Conservation (phyloP, 2,329 filamentous ascomycete species). For the Epicoccum sorghinum region DNA sequence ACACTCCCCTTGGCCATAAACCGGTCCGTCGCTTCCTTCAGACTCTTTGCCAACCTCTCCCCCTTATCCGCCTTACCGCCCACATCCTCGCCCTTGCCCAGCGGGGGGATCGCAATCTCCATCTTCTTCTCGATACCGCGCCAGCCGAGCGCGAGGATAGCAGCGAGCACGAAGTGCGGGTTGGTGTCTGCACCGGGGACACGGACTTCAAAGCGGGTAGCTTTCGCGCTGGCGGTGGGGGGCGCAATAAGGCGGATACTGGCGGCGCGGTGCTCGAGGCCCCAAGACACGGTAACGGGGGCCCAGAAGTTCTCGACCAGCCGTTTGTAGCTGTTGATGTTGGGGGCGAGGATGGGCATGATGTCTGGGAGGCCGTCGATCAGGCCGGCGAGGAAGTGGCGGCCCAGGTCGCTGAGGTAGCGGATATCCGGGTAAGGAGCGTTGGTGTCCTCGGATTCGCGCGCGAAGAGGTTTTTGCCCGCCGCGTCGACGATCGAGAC, state of each 20-base stretch:
- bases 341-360: slow-evolving; percentile 94
- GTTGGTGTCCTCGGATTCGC: slow-evolving; percentile 72
- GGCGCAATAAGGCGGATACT: slow-evolving; percentile 89
- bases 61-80: slow-evolving; percentile 75
- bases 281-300: slow-evolving; percentile 96
- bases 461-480: slow-evolving; percentile 84
- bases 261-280: slow-evolving; percentile 90
- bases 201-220: slow-evolving; percentile 90
- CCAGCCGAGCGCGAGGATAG: slow-evolving; percentile 87
- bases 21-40: slow-evolving; percentile 81
- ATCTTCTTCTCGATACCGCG: slow-evolving; percentile 92
- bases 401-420: slow-evolving; percentile 82
- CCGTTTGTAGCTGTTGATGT: slow-evolving; percentile 96
- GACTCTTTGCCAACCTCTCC: slow-evolving; percentile 77
- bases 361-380: slow-evolving; percentile 89
- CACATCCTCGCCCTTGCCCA: slow-evolving; percentile 84
- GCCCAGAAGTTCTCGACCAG: slow-evolving; percentile 99
- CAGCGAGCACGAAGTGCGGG: slow-evolving; percentile 82
- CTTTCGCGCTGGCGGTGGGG: slow-evolving; percentile 80
- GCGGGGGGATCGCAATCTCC: slow-evolving; percentile 77
- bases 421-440: slow-evolving; percentile 66
- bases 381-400: slow-evolving; percentile 91
- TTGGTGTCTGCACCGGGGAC: slow-evolving; percentile 96
- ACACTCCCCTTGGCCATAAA: slow-evolving; percentile 82
- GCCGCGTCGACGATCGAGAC: slow-evolving; percentile 80